Base-by-base conservation (phyloP, 768 basidiomycete species). In the Termitomyces sp. region DNA sequence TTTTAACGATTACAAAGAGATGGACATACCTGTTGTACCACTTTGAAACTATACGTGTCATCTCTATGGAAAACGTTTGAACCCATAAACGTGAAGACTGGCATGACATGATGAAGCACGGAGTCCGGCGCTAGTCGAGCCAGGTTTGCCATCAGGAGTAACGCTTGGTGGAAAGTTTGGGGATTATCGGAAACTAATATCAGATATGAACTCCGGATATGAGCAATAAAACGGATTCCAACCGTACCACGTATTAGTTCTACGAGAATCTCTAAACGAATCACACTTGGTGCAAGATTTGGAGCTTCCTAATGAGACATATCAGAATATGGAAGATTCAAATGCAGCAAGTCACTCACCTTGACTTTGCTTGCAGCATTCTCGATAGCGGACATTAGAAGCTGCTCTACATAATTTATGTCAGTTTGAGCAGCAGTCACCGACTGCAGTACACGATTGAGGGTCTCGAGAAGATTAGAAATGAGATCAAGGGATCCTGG, bases 21-120 rank as follows among this genome's bases (percentile, higher is more conserved):
- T 2, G 47, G 10, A 33, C 48, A 49, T 54, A 92, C 94, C 79
- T 90, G 90, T 69, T 98, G 94, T 2, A 98, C 92, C 9, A 98
- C 94, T 37, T 86, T 85, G 77, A 97, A 96, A 67, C 91, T 95
- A 72, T 96, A 95, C 0, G 89, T 84, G 68, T 99, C 97, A 63
- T 99, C 97, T 48, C 94, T 83, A 67, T 97, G 96, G 76, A 98
- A 92, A 18, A 98, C 87, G 60, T 93, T 95, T n/a, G 95, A 92
- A 20, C 97, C 96, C 93, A 98, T 98, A 74, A 98, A 98, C 0
- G 95, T 98, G 77, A 99, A 98, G 46, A 99, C 87, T 4, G 97
- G 96, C 92, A 99, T 97, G 51, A 98, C 82, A 64, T 96, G 94
- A 66, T 91, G 92, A 13, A 98, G 77, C 31, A 96, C 92, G 12